Percentiles rank a stretch among this genome's conserved stretches.
phyloP scores from a whole-genome alignment of 2,329 filamentous ascomycete species.

The Penicillium vulpinum region DNA sequence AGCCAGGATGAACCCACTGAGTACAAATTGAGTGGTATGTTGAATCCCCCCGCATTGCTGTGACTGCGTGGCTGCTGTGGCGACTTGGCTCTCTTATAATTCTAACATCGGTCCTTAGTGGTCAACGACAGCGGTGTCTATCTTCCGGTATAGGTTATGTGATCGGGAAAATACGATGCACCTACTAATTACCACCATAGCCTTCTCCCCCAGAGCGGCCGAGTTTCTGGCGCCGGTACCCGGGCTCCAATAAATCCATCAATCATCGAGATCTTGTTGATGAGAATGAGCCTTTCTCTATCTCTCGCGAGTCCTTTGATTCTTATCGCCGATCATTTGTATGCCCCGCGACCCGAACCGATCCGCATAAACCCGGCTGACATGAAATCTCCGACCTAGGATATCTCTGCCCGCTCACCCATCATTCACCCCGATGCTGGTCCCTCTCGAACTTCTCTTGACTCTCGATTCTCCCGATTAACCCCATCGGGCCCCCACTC shows the following conservation, averaged over 20 bases:
- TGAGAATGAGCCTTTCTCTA: conserved; percentile 90
- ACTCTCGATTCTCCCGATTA: conserved; percentile 67
- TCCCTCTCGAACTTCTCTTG: conserved; percentile 74
- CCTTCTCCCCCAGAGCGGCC: conserved; percentile 89
- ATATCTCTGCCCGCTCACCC: conserved; percentile 85
- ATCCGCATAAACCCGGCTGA: conserved; percentile 6
- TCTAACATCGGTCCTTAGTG: conserved; percentile 57
- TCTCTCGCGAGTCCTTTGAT: conserved; percentile 95
- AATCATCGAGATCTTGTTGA: conserved; percentile 66
- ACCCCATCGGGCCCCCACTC: conserved; percentile 62
- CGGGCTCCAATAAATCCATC: conserved; percentile 51
- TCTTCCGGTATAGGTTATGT: conserved; percentile 67
- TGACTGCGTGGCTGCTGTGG: not conserved
- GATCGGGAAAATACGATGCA: not conserved
- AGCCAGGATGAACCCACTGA: conserved; percentile 66
- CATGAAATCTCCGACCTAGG: conserved; percentile 53
- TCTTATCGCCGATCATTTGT: conserved; percentile 96
- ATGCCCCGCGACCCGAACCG: conserved; percentile 37
- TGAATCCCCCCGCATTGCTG: not conserved
- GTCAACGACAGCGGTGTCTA: conserved; percentile 96
- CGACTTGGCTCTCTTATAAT: not conserved
- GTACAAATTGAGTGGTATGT: conserved; percentile 77
- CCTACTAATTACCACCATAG: conserved; percentile 42
- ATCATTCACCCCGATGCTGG: conserved; percentile 60
- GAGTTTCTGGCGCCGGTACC: conserved; percentile 67